Base-by-base conservation (phyloP, 192 early-diverging fungal genomes). In the Coemansia sp. region DNA sequence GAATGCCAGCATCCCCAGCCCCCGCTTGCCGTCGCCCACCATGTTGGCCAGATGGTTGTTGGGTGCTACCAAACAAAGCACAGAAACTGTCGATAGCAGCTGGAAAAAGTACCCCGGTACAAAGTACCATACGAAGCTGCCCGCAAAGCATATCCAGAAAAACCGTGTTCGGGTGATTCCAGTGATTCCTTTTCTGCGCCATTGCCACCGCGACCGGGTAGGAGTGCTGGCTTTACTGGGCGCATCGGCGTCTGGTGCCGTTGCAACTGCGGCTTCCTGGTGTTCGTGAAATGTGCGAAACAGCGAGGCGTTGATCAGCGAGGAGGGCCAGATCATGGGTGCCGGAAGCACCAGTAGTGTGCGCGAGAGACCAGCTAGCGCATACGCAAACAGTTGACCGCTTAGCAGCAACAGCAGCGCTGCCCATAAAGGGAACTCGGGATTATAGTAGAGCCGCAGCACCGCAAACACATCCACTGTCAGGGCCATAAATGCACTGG, bases 291-390 rank as follows among this genome's bases (percentile, higher is more conserved):
- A 81, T 7, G 90, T 86, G 5, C 83, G 78, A 70, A 92, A 90
- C 4, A 93, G 73, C 2, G 89, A 85, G 8, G 88, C 84, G 37
- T 85, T 86, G 23, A 89, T 80, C 30, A 97, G 80, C 16, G 82
- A 87, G 7, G 82, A 63, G 3, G 94, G 94, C 93, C 93, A 98
- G 23, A 91, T 81, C 91, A 96, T 93, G 6, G 85, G 72, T 4
- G 88, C 73, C 21, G 93, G 92, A 16, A 84, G 79, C 16, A 97
- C 92, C 40, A 97, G 74, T 55, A 85, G 87, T 7, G 84, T 83
- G 34, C 92, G 88, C 32, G 77, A 81, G 20, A 85, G 72, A 58
- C 88, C 93, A 56, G 87, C 88, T 64, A 90, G 47, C 6, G 83
- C 81, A 42, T 82, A 86, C 7, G 84, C 86, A 53, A 89, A 64